Conservation (phyloP, 352 stramenopile species). For the Phytophthora sansomeana region DNA sequence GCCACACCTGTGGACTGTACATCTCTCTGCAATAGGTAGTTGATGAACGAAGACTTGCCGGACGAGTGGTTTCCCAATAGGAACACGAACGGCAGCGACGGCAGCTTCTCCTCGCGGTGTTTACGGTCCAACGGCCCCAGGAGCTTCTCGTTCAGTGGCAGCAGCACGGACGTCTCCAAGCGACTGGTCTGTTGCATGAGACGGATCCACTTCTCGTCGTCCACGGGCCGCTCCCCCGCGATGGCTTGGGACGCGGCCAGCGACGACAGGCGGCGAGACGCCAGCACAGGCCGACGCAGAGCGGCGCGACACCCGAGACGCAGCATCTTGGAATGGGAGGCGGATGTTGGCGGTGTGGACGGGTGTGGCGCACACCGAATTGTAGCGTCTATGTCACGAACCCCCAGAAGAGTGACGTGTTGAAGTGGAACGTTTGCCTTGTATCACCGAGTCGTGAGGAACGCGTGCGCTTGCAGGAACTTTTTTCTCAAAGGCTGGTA, state of each 20-base stretch:
- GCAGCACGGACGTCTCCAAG: constrained; percentile 73
- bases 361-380: background rate
- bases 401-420: background rate
- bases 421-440: no score
- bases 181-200: constrained; percentile 86
- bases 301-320: constrained; percentile 14
- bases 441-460: no score
- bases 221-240: constrained; percentile 20
- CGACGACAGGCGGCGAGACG: constrained; percentile 31
- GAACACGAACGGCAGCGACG: constrained; percentile 98
- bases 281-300: constrained; percentile 14
- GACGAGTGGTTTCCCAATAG: constrained; percentile 99
- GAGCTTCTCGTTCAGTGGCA: constrained; percentile 88
- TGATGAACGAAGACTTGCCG: constrained; percentile 99
- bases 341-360: no score
- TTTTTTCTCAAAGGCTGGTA: no score
- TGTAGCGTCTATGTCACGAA: no score
- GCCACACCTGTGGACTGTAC: constrained; percentile 99
- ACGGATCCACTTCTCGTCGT: constrained; percentile 84
- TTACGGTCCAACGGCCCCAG: constrained; percentile 90
- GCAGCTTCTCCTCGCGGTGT: constrained; percentile 92
- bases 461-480: no score
- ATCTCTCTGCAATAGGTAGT: constrained; percentile 95
- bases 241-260: constrained; percentile 33
- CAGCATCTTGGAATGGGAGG: constrained; percentile 29